Evolutionary conservation across 805 yeast species (phyloP).

Genomic region (Yamadazyma philogaea): DNA sequence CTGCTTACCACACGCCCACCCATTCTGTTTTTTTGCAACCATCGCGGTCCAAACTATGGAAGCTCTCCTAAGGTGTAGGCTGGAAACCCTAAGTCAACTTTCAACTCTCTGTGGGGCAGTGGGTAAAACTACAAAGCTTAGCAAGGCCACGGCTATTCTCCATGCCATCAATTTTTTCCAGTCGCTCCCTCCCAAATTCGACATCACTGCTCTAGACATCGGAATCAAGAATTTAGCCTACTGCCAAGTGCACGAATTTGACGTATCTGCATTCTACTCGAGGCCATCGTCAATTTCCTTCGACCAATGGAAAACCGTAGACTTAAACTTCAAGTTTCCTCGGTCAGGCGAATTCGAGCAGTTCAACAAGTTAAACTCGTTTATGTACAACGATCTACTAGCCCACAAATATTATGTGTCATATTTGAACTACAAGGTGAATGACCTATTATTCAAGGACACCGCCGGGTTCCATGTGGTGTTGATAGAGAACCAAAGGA

Average conservation of each 20-base stretch:
- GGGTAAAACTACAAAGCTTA: constrained; percentile 16
- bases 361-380: constrained; percentile 8
- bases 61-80: constrained; percentile 1
- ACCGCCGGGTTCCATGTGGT: constrained; percentile 22
- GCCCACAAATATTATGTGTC: constrained; percentile 10
- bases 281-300: constrained; percentile 3
- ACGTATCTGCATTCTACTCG: constrained; percentile 1
- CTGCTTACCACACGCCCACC: not conserved
- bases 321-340: constrained; percentile 12
- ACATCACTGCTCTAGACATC: constrained; percentile 33
- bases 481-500: constrained; percentile 39
- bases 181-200: constrained; percentile 11
- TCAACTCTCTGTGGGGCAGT: constrained; percentile 21
- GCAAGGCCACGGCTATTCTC: constrained; percentile 6
- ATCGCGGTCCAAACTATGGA: constrained; percentile 3
- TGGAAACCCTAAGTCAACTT: constrained; percentile 11
- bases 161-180: constrained; percentile 9
- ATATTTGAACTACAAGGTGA: constrained; percentile 16
- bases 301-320: constrained; percentile 16
- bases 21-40: not conserved
- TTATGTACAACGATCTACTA: constrained; percentile 3
- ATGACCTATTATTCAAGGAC: constrained; percentile 16
- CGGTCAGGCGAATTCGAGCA: constrained; percentile 5
- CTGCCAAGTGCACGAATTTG: constrained; percentile 21
- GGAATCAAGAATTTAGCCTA: constrained; percentile 43